Conservation (phyloP, 495 filamentous ascomycete genomes). For the Penicillium herquei region DNA sequence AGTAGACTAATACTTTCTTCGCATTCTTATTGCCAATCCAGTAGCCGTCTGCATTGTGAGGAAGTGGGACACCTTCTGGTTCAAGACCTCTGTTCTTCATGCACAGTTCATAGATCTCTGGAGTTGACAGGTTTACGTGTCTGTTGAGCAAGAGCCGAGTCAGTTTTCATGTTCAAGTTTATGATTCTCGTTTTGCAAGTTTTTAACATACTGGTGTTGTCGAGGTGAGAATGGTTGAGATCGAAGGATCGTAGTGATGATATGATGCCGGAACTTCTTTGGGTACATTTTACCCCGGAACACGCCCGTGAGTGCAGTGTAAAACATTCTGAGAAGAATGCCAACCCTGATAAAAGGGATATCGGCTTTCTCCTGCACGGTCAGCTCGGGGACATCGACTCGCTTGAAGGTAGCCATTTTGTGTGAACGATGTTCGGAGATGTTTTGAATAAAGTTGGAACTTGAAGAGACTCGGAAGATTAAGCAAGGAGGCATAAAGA, state of each 20-base stretch:
- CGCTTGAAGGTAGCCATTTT: conserved; percentile 10
- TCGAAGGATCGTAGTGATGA: conserved; percentile 29
- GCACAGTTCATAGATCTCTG: conserved; percentile 43
- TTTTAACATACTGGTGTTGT: conserved; percentile 35
- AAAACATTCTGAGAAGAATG: conserved; percentile 21
- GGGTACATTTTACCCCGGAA: conserved; percentile 39
- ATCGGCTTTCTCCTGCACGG: conserved; percentile 39
- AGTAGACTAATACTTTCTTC: conserved; percentile 57
- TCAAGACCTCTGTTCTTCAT: conserved; percentile 46
- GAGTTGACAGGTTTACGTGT: conserved; percentile 35
- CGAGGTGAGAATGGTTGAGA: conserved; percentile 21
- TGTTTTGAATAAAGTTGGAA: neutral
- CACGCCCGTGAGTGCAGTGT: conserved; percentile 30
- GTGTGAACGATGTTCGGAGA: neutral
- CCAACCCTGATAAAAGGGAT: conserved; percentile 23
- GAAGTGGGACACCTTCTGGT: conserved; percentile 48
- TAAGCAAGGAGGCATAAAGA: neutral
- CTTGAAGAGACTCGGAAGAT: too few species aligned
- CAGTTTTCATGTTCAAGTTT: neutral
- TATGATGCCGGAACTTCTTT: conserved; percentile 32
- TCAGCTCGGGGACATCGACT: conserved; percentile 24
- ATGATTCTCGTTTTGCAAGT: neutral
- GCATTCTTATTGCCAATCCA: conserved; percentile 60
- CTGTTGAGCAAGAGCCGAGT: conserved; percentile 11
- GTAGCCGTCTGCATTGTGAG: conserved; percentile 50